Conservation (phyloP, 164 flowering plant genomes). For the Nymphaea colorata region DNA sequence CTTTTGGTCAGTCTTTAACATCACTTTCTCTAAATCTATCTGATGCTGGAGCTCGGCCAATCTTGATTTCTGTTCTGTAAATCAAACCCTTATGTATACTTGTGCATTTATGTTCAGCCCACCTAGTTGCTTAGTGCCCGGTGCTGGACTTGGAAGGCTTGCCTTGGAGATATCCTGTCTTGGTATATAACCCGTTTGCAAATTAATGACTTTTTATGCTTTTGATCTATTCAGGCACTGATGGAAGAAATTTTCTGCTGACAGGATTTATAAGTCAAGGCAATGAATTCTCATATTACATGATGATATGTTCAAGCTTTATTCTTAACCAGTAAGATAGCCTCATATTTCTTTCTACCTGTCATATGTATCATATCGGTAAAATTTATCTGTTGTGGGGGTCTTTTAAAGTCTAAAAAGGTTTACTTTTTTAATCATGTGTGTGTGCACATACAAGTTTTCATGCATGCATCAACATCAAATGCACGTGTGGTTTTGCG, state of each 20-base stretch:
- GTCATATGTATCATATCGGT: not conserved
- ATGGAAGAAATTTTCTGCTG: not conserved
- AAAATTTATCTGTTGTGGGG: not conserved
- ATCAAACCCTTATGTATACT: not conserved
- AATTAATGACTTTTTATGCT: not conserved
- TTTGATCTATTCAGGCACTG: not conserved
- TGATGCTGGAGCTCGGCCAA: not conserved
- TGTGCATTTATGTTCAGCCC: slow-evolving; percentile 29
- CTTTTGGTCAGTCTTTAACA: not conserved
- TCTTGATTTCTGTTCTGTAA: not conserved
- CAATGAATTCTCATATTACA: slow-evolving; percentile 97
- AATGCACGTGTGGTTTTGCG: not conserved
- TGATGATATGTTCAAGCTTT: slow-evolving; percentile 99
- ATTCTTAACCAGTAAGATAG: slow-evolving; percentile 81
- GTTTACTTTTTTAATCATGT: too few relatives aligned
- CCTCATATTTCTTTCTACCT: not conserved
- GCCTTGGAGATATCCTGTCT: slow-evolving; percentile 86
- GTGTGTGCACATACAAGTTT: too few relatives aligned
- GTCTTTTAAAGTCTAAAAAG: not conserved
- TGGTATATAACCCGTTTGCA: slow-evolving; percentile 33
- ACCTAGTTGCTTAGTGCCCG: slow-evolving; percentile 94
- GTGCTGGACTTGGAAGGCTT: slow-evolving; percentile 98
- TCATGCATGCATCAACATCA: too few relatives aligned
- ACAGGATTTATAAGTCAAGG: slow-evolving; percentile 94
- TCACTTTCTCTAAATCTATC: not conserved